A percentile compares a stretch with the other conserved stretches of the same genome.
These are phyloP conservation scores for Letharia lupina DNA, from an alignment of 495 filamentous ascomycete genomes.

Conservation along the genomic window DNA sequence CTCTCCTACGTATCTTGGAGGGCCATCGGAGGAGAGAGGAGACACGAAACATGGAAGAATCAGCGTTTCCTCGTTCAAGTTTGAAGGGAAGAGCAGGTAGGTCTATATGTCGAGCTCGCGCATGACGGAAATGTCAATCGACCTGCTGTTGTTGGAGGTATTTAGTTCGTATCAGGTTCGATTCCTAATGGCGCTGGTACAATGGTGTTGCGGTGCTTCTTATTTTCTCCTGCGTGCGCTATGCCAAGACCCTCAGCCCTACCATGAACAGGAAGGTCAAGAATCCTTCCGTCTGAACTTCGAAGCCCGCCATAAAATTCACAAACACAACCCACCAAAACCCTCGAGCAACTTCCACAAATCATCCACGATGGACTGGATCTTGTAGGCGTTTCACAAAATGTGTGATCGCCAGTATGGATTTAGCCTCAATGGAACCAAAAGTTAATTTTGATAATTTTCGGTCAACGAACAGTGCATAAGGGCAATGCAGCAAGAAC, in stretches of 20 bases:
- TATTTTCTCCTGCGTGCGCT: too few relatives aligned
- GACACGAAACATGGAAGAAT: conserved; percentile 30
- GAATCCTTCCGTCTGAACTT: too few relatives aligned
- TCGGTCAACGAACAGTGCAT: conserved; percentile 3
- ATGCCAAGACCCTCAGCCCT: neutral
- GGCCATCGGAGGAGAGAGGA: conserved; percentile 42
- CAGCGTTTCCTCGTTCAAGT: neutral
- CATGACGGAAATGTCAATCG: too few relatives aligned
- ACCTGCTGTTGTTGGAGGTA: too few relatives aligned
- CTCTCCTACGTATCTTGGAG: conserved; percentile 43
- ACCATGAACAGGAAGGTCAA: neutral
- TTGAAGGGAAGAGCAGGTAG: too few relatives aligned
- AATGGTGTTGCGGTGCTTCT: too few relatives aligned
- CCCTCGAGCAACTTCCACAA: neutral
- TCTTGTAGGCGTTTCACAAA: neutral
- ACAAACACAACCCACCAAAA: too few relatives aligned
- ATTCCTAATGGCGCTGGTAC: too few relatives aligned
- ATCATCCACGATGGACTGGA: neutral
- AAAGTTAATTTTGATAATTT: neutral
- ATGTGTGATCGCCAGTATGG: neutral
- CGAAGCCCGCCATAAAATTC: too few relatives aligned
- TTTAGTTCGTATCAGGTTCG: too few relatives aligned
- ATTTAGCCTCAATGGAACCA: neutral
- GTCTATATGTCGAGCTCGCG: too few relatives aligned
- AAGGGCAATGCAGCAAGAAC: neutral